Base-by-base conservation (phyloP, 305 asterid genomes). In the Fraxinus sp. region DNA sequence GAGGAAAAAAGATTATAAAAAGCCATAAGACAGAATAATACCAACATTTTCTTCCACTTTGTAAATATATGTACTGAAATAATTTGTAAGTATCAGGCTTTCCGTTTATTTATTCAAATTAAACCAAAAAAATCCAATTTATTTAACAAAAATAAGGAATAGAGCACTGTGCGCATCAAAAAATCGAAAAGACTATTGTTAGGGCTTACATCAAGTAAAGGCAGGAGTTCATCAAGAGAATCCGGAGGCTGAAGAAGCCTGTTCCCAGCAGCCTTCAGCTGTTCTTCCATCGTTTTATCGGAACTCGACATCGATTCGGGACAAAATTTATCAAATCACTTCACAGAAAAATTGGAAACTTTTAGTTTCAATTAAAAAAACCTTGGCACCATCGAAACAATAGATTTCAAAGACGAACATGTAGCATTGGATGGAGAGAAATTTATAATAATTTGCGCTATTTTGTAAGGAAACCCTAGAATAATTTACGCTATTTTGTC, bases 141-240 rank as follows among this genome's bases (percentile, higher is more conserved):
- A n/a, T 66, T 16, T 37, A 73, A 20, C 82, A 75, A 43, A 35
- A 78, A 77, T 83, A 8, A 33, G 77, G 66, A 33, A 74, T 11
- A 52, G 36, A 9, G 4, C 30, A 22, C 24, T 8, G 37, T 41
- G 82, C 7, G 79, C 46, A 46, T 16, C 30, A 22, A 72, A n/a
- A 70, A 10, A 3, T 77, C 39, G 30, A 72, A 6, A 76, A 77
- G 36, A 49, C 2, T 13, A 75, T 55, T 70, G 37, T 73, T 71
- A 77, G 79, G 55, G 82, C 95, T 91, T 87, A 95, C 99, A 85
- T 96, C 98, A 80, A 96, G 97, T 85, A 94, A 87, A 41, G 88
- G 73, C 70, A 94, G 91, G 77, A 94, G 94, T 43, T 92, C 91
- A 7, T 90, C 93, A 46, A 71, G 70, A 32, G 94, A 87, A 26